Evolutionary conservation across 139 green algal genomes (phyloP).

Genomic region (Zygnema cylindricum): DNA sequence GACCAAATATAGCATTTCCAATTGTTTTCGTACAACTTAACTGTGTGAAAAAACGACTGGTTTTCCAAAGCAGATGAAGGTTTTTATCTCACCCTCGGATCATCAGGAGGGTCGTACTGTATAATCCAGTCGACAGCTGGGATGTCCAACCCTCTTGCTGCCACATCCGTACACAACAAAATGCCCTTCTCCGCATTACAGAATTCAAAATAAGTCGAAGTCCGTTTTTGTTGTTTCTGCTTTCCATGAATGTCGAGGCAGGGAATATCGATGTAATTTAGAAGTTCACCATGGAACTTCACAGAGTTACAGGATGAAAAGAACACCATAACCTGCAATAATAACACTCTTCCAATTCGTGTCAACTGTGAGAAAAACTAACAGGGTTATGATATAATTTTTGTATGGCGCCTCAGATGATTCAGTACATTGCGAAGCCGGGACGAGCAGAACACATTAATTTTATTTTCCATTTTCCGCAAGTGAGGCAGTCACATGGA

Average conservation of each 20-base stretch:
- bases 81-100: conserved; percentile 71
- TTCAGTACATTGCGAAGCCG: too few relatives aligned
- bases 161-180: conserved; percentile 97
- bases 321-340: conserved; percentile 93
- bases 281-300: conserved; percentile 96
- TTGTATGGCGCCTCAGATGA: too few relatives aligned
- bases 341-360: too few relatives aligned
- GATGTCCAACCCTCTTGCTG: conserved; percentile 95
- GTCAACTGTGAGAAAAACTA: too few relatives aligned
- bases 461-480: too few relatives aligned
- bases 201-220: conserved; percentile 97
- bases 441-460: too few relatives aligned
- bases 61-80: too few relatives aligned
- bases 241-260: conserved; percentile 96
- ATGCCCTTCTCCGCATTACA: conserved; percentile 86
- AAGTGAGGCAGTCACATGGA: too few relatives aligned
- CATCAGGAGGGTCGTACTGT: conserved; percentile 96
- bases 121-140: conserved; percentile 96
- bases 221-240: conserved; percentile 96
- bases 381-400: too few relatives aligned
- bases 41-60: too few relatives aligned
- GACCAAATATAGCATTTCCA: too few relatives aligned
- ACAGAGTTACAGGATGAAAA: conserved; percentile 91
- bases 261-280: conserved; percentile 99
- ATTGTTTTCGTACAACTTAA: too few relatives aligned